Percentiles rank a stretch among this genome's conserved stretches.
Evolutionary conservation across 2,329 filamentous ascomycete genomes (phyloP).

Genomic region (Emergomyces pasteurianus): DNA sequence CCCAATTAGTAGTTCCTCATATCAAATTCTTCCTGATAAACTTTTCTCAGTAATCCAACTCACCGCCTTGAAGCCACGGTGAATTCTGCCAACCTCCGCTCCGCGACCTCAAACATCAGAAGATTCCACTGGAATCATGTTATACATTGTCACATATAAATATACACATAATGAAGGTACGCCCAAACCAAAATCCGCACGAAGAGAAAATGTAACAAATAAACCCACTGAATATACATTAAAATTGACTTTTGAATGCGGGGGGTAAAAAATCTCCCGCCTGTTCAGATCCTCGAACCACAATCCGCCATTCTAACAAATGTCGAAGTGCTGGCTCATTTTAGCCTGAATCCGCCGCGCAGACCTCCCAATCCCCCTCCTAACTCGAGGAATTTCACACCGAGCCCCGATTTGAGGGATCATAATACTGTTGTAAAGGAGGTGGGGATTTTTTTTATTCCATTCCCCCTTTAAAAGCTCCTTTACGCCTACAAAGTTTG

Average conservation of each 20-base stretch:
- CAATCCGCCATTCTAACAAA: constrained; percentile 34
- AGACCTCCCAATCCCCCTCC: constrained; percentile 28
- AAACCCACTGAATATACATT: background rate
- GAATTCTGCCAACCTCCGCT: background rate
- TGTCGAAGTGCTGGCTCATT: constrained; percentile 32
- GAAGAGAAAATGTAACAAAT: background rate
- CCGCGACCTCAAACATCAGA: background rate
- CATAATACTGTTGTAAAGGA: constrained; percentile 37
- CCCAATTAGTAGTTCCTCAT: too few species aligned
- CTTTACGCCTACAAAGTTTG: too few species aligned
- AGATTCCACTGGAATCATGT: too few species aligned
- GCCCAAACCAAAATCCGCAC: background rate
- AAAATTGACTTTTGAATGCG: background rate
- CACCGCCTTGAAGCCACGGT: background rate
- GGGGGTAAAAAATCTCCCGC: background rate
- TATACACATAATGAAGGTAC: background rate
- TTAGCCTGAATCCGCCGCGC: constrained; percentile 31
- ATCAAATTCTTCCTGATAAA: background rate
- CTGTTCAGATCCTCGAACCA: constrained; percentile 30
- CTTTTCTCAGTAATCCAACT: background rate
- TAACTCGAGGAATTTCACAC: constrained; percentile 26
- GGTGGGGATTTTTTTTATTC: constrained; percentile 16
- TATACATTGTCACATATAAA: too few species aligned
- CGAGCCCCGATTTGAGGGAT: constrained; percentile 32
- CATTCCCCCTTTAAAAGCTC: too few species aligned